Base-by-base conservation (phyloP, 352 stramenopile species). In the Phytophthora foliorum region DNA sequence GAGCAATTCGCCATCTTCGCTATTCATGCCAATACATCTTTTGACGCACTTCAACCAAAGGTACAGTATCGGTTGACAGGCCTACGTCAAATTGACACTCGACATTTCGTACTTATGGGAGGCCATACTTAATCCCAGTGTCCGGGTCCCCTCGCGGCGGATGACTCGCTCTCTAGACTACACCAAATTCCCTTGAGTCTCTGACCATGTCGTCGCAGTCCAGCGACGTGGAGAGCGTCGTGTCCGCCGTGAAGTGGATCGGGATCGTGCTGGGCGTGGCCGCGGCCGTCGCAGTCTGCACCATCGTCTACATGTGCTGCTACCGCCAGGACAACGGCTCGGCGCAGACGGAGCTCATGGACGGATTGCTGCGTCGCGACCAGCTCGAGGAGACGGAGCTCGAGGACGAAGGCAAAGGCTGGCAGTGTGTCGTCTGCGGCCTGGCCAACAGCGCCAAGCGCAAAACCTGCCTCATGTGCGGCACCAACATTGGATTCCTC, bases 391-490 rank as follows among this genome's bases (percentile, higher is more conserved):
- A 75, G 60, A 88, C 78, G 60, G 60, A 78, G 52, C 69, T 87
- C 19, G 81, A 86, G 50, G 75, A 79, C 41, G 82, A 86, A n/a
- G 77, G 76, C 21, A 71, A 81, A 32, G 71, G 75, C 27, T 92
- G 84, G 84, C 81, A 91, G 65, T 92, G 84, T 77, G 74, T 92
- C 34, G 81, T 92, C 22, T 92, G 84, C 39, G 82, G 81, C 27
- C 77, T 89, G 65, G 77, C 75, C 13, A 92, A 92, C 68, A 64
- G 52, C 25, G 24, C 69, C 19, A 63, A 51, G 16, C 72, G 72
- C 51, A 84, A 74, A 25, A 67, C 61, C 21, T 92, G 84, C 48
- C 69, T 92, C 57, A 91, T 92, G 82, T 92, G 84, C 55, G 84
- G 81, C 69, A 90, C 84, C 41, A 77, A 59, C 71, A 75, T 75